Percentiles rank a stretch among this genome's conserved stretches.
Evolutionary conservation across 768 basidiomycete genomes (phyloP).

Genomic region (Auricularia heimuer): DNA sequence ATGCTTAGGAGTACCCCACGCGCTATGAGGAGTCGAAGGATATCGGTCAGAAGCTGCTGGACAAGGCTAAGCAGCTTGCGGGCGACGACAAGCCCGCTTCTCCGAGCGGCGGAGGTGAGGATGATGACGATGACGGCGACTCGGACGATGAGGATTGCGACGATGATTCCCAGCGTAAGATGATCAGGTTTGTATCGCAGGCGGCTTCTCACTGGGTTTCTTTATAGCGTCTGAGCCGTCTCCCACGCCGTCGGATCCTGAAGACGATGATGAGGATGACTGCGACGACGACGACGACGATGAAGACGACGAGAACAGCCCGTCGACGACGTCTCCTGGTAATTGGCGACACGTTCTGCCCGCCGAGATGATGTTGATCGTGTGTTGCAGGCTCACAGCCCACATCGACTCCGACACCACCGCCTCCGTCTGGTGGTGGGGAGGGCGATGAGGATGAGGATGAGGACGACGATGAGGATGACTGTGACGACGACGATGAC

Average conservation of each 20-base stretch:
- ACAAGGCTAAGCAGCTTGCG: not conserved
- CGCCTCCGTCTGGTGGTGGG: not conserved
- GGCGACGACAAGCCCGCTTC: not conserved
- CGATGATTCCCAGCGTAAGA: too few relatives aligned
- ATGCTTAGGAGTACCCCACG: not conserved
- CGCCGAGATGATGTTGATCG: too few relatives aligned
- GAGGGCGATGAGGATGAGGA: not conserved
- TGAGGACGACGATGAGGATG: not conserved
- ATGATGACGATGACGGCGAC: not conserved
- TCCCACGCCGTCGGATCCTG: not conserved
- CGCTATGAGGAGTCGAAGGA: not conserved
- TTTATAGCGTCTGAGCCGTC: not conserved
- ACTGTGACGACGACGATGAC: not conserved
- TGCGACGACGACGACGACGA: not conserved
- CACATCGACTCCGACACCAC: not conserved
- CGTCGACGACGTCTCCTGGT: not conserved
- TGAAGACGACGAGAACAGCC: too few relatives aligned
- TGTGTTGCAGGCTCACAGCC: not conserved
- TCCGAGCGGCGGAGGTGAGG: not conserved
- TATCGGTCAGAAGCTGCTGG: not conserved
- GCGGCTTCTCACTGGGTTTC: not conserved
- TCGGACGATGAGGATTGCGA: not conserved
- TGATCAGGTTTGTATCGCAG: too few relatives aligned
- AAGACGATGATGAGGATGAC: not conserved
- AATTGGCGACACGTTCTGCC: too few relatives aligned